Evolutionary conservation across 2,329 filamentous ascomycete species (phyloP).

Genomic region (Talaromyces sp.): DNA sequence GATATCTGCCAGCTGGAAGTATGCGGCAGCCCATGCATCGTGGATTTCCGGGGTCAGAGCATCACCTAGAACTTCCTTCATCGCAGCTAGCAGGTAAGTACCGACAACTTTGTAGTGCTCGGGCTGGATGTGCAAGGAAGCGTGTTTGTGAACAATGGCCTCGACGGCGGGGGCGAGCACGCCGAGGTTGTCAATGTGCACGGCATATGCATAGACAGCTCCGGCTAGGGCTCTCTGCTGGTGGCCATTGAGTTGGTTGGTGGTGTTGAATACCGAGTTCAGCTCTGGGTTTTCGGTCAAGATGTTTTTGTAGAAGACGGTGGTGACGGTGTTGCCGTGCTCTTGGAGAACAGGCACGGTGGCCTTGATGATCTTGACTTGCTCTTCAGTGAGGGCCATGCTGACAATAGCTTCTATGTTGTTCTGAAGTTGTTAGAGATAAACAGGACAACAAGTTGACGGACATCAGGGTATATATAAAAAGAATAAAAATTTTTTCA

Average conservation of each 20-base stretch:
- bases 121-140: slow-evolving; percentile 57
- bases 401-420: background rate
- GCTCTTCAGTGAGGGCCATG: slow-evolving; percentile 51
- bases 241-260: slow-evolving; percentile 60
- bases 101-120: slow-evolving; percentile 66
- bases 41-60: slow-evolving; percentile 59
- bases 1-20: slow-evolving; percentile 65
- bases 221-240: slow-evolving; percentile 64
- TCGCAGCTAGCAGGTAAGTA: slow-evolving; percentile 58
- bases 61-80: slow-evolving; percentile 59
- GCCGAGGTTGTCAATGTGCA: slow-evolving; percentile 62
- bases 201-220: slow-evolving; percentile 63
- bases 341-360: slow-evolving; percentile 64
- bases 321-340: slow-evolving; percentile 63
- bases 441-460: background rate
- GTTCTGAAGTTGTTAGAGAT: background rate
- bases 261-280: slow-evolving; percentile 64
- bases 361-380: slow-evolving; percentile 61
- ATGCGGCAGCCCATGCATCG: slow-evolving; percentile 63
- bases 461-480: background rate
- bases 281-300: slow-evolving; percentile 60
- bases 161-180: slow-evolving; percentile 52
- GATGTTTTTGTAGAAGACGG: slow-evolving; percentile 67
- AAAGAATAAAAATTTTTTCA: background rate
- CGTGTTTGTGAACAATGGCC: slow-evolving; percentile 69